Base-by-base conservation (phyloP, 371 early-diverging fungal genomes). In the Mucor plumbeus region DNA sequence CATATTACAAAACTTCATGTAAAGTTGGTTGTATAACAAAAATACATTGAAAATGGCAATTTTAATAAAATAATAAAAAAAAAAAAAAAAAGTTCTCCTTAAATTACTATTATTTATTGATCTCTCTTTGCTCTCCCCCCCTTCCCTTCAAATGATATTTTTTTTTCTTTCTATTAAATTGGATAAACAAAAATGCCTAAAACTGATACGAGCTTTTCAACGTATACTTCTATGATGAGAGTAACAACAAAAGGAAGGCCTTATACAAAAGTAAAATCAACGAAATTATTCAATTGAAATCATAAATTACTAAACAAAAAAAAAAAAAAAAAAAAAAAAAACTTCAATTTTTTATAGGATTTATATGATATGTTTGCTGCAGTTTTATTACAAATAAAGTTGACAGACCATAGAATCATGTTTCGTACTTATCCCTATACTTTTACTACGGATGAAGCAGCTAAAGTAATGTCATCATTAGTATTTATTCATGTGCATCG, bases 371-470 rank as follows among this genome's bases (percentile, higher is more conserved):
- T 83, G 31, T 83, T 78, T 69, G 65, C 79, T 6, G 81, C 81
- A 14, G 69, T 83, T 10, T 57, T 79, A 31, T 72, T 79, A 19
- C 84, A 83, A 65, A 70, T 76, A 15, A 70, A 73, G 3, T 53
- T 83, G 19, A 70, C 55, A 5, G 76, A 79, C 36, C 87, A 83
- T 62, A 76, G 87, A 48, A 70, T 77, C 4, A 50, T 85, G 58
- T 87, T 87, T 71, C 78, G 81, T 17, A 78, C 64, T 21, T 87
- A 89, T 57, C 79, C 87, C 1, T 79, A 78, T 57, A 85, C 83
- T 10, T 87, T 89, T 60, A 86, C 83, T 0, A 86, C 88, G 6
- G 89, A 87, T 35, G 87, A 85, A 67, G 89, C 86, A 19, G 76
- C 84, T 3, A 64, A 75, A 34, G 83, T 80, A 48, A 73, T 89